These are phyloP conservation scores for Chytriomyces sp. DNA, from an alignment of 192 early-diverging fungal genomes.

Conservation along the genomic window DNA sequence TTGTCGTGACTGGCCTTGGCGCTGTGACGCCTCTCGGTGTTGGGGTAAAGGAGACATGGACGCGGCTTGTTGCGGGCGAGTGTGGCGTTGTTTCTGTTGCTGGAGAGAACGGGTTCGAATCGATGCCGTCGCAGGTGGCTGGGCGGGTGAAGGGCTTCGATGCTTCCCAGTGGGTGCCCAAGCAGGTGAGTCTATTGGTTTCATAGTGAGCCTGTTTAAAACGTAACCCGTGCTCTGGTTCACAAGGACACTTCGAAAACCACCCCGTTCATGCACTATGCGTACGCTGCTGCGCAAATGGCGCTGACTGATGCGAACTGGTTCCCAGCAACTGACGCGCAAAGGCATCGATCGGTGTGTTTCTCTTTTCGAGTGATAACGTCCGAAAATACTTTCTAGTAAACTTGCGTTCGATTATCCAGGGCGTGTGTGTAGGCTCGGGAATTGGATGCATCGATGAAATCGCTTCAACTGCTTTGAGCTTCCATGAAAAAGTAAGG, in stretches of 20 bases:
- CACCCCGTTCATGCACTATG: slow-evolving; percentile 87
- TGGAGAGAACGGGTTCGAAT: slow-evolving; percentile 52
- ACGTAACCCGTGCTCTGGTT: not conserved
- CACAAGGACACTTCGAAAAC: slow-evolving; percentile 77
- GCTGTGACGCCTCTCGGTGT: slow-evolving; percentile 88
- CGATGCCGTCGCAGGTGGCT: slow-evolving; percentile 76
- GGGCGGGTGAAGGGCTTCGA: slow-evolving; percentile 76
- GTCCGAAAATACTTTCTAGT: not conserved
- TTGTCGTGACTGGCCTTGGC: slow-evolving; percentile 94
- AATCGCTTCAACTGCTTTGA: slow-evolving; percentile 61
- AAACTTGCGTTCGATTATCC: not conserved
- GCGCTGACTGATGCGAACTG: slow-evolving; percentile 85
- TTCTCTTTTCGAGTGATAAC: not conserved
- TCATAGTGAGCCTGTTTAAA: not conserved
- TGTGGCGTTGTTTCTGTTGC: slow-evolving; percentile 79
- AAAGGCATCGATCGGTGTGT: slow-evolving; percentile 70
- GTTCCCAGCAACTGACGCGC: slow-evolving; percentile 57
- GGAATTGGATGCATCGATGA: slow-evolving; percentile 94
- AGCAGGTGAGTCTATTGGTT: slow-evolving; percentile 58
- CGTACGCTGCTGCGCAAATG: slow-evolving; percentile 79
- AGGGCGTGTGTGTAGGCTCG: slow-evolving; percentile 94
- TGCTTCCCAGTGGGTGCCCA: slow-evolving; percentile 72
- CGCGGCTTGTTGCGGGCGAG: slow-evolving; percentile 67
- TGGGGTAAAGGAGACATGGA: slow-evolving; percentile 74
- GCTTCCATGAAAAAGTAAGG: slow-evolving; percentile 61